Conservation (phyloP, 106 monocot species). For the Xerophyta viscosa region DNA sequence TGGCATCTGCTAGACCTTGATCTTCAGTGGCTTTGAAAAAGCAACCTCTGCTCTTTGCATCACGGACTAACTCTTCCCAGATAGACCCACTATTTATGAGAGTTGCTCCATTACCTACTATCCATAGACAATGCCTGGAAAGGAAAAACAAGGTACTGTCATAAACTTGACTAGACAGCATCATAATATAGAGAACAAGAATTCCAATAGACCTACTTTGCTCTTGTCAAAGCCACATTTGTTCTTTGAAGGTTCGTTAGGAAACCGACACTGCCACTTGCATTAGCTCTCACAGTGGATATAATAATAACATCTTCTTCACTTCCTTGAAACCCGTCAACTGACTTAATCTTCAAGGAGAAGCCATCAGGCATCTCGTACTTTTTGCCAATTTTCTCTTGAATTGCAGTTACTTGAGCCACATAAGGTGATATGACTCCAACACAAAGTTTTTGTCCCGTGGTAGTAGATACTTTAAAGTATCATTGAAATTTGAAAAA, state of each 20-base stretch:
- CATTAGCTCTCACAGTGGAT: constrained; percentile 21
- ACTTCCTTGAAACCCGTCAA: constrained; percentile 27
- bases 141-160: neutral
- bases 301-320: constrained; percentile 30
- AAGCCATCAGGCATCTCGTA: neutral
- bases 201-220: too few species aligned
- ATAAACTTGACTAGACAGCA: too few species aligned
- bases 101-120: constrained; percentile 18
- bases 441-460: constrained; percentile 1
- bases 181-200: too few species aligned
- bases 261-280: constrained; percentile 18
- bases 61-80: constrained; percentile 12
- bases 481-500: too few species aligned
- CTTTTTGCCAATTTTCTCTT: constrained; percentile 13
- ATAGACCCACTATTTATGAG: constrained; percentile 10
- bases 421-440: constrained; percentile 26
- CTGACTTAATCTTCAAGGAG: constrained; percentile 4
- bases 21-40: constrained; percentile 20
- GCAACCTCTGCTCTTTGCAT: constrained; percentile 19
- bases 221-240: constrained; percentile 31
- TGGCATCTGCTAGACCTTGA: neutral
- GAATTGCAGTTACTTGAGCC: constrained; percentile 21
- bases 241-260: constrained; percentile 11
- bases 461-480: too few species aligned
- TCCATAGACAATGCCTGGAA: constrained; percentile 25